Evolutionary conservation across 2,329 filamentous ascomycete species (phyloP), one percentile per base, ranked within the genome.

Genomic region (Nemania sp.): DNA sequence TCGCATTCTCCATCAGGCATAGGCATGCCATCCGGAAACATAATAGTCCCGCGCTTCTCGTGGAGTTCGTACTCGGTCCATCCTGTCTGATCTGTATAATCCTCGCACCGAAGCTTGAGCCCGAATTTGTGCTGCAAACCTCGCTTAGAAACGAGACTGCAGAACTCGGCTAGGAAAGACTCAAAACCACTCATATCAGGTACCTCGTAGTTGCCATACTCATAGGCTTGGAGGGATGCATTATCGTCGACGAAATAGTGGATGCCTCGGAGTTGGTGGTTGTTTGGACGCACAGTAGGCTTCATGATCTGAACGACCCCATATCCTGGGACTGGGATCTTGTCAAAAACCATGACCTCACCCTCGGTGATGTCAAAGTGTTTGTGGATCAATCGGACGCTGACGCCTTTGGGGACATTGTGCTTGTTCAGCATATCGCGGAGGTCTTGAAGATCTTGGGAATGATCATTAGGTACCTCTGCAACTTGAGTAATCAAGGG

Each of bases 271-370:
- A 62, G 58, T 43, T 53, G 26, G 49, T 27, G 54, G 49, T 20
- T 55, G 59, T 53, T 53, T 45, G 49, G 24, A 54, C 49, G 49
- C 22, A 62, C 35, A 45, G 29, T 45, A 27, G 49, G 59, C 49
- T 62, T 54, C 49, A 62, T 43, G 59, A 54, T 54, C 29, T 62
- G 49, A 47, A 62, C 49, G n/a, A 29, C 26, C 22, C 47, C 47
- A 47, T 62, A 18, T 32, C 51, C 59, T 13, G 59, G 49, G 59
- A 55, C 49, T 45, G 29, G 32, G 32, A 53, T 41, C 22, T 54
- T 62, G 49, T 62, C 51, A 55, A 62, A 62, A 29, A 62, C 51
- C 47, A 55, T 62, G 49, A 62, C 59, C 43, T 62, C 49, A 27
- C 45, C 57, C 18, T 45, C 41, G 5, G 4, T 45, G 41, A 13